A percentile compares a stretch with the other conserved stretches of the same genome.
Evolutionary conservation across 371 early-diverging fungal genomes (phyloP).

Genomic region (Phascolomyces articulosus): DNA sequence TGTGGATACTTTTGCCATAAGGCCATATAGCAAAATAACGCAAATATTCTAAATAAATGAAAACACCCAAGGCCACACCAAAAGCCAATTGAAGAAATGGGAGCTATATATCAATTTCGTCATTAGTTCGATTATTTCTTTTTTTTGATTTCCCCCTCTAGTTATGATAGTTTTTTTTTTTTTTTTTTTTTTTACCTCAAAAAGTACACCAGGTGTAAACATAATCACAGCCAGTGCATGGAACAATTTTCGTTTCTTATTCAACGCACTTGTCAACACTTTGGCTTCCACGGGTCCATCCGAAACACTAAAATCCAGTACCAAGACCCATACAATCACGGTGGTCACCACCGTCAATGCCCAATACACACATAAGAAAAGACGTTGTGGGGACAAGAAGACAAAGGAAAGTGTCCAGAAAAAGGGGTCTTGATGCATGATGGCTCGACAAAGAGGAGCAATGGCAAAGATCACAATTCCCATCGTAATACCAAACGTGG

Average conservation of each 20-base stretch:
- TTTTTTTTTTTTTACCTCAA: constrained; percentile 64
- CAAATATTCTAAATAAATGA: constrained; percentile 81
- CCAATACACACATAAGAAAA: constrained; percentile 66
- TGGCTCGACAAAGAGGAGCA: constrained; percentile 46
- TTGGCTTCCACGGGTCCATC: constrained; percentile 24
- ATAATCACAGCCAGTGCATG: constrained; percentile 83
- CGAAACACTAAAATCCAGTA: constrained; percentile 45
- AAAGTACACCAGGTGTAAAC: constrained; percentile 83
- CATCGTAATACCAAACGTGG: constrained; percentile 44
- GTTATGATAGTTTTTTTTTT: too few species aligned
- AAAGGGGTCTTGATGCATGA: constrained; percentile 58
- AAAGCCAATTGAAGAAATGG: constrained; percentile 82
- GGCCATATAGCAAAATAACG: constrained; percentile 80
- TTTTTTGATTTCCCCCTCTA: too few species aligned
- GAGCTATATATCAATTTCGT: constrained; percentile 51
- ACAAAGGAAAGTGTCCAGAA: constrained; percentile 63
- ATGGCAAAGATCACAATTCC: constrained; percentile 47
- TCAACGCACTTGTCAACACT: constrained; percentile 54
- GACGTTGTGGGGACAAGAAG: constrained; percentile 41
- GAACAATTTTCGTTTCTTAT: constrained; percentile 83
- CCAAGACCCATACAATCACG: constrained; percentile 58
- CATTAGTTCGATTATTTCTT: too few species aligned
- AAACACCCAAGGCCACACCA: constrained; percentile 70
- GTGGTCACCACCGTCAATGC: constrained; percentile 52
- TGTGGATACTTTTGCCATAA: constrained; percentile 65